Evolutionary conservation across 805 yeast genomes (phyloP).

Genomic region (Sungouiella blattae): DNA sequence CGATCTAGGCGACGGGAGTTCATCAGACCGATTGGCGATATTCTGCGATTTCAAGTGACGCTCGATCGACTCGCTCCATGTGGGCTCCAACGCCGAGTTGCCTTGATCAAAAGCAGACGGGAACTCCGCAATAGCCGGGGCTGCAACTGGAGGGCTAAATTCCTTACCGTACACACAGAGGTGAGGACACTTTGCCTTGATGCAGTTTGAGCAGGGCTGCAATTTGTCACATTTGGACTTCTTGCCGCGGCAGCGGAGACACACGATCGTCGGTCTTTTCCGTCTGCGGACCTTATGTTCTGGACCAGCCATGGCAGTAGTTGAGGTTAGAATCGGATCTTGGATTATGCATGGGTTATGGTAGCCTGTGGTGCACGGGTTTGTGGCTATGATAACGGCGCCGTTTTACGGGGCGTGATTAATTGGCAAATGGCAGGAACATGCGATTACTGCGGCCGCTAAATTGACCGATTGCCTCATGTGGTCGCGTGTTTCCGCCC

Average conservation of each 20-base stretch:
- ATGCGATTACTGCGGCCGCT: too few species aligned
- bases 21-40: neutral
- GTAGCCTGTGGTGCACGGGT: too few species aligned
- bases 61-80: constrained; percentile 1
- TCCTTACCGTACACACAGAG: constrained; percentile 10
- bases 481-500: too few species aligned
- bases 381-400: too few species aligned
- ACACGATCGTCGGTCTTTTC: constrained; percentile 13
- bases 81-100: too few species aligned
- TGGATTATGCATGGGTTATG: too few species aligned
- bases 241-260: constrained; percentile 15
- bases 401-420: too few species aligned
- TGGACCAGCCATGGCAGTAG: neutral
- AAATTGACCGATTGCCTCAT: too few species aligned
- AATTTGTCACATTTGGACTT: constrained; percentile 14
- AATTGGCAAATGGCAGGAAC: too few species aligned
- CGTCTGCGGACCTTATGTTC: constrained; percentile 3
- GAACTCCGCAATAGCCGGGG: too few species aligned
- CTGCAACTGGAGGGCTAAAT: neutral
- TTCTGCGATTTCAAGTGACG: neutral
- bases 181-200: constrained; percentile 9
- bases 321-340: constrained; percentile 4
- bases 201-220: constrained; percentile 12
- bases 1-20: neutral
- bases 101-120: too few species aligned